Evolutionary conservation across 139 green algal species (phyloP), one percentile per base, ranked within the genome.

Genomic region (Micractinium sp.): DNA sequence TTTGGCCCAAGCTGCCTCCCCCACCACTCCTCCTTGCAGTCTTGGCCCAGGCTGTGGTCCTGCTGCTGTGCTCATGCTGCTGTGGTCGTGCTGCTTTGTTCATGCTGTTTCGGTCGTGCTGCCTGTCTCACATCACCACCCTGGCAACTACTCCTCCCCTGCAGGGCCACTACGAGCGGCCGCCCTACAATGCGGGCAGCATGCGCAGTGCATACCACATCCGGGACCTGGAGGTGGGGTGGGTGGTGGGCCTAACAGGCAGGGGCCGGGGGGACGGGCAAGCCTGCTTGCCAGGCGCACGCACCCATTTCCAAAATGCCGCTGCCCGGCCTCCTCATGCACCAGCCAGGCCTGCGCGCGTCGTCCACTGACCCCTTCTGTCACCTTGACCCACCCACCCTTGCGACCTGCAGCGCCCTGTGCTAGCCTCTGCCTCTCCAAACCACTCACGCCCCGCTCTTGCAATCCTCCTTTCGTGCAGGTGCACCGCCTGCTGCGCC

Each of bases 131-230:
- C 47, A 5, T 56, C 47, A 56, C 47, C 47, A 56, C 47, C 47
- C 47, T 9, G 7, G 47, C 47, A 56, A 5, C 47, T 56, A 56
- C 5, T 9, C 39, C 53, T n/a, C 29, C 18, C 13, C 74, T 71
- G 77, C 92, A 93, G 89, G 97, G 97, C 16, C 96, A 99, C 88
- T 94, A 93, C 79, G 98, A 99, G 93, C 71, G 47, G 47, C 94
- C 96, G 33, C 98, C 98, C 1, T 99, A 99, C 91, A 92, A 92
- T 33, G 66, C 92, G 15, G 86, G 81, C 60, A 94, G 89, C 85
- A 95, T 99, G 74, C 92, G 96, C 38, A 97, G 92, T 66, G 94
- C 96, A 0, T 99, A 99, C 91, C 98, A 99, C 87, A 89, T 99
- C 1, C 92, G 98, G 0, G 93, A 97, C 90, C 96, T 97, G 83